These are phyloP conservation scores for Carex sylvatica DNA, from an alignment of 202 grass and related monocot genomes.

Conservation along the genomic window DNA sequence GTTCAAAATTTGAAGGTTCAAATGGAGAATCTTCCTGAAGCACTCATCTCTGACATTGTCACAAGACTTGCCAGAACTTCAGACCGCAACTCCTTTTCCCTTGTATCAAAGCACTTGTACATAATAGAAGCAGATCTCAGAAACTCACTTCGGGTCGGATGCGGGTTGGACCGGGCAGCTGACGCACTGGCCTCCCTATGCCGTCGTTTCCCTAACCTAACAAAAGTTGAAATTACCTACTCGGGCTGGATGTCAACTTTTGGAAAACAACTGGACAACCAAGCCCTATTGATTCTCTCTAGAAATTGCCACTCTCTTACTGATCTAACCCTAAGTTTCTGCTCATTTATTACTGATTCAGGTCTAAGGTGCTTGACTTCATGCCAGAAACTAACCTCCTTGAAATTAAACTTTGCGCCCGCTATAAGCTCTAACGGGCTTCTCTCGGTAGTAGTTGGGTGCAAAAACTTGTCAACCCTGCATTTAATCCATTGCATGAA, in stretches of 20 bases:
- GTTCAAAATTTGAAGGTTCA: neutral
- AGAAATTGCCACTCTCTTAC: slow-evolving; percentile 36
- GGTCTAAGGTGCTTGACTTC: slow-evolving; percentile 40
- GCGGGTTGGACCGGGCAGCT: slow-evolving; percentile 37
- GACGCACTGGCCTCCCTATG: slow-evolving; percentile 42
- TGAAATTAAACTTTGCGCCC: slow-evolving; percentile 41
- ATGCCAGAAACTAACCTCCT: slow-evolving; percentile 43
- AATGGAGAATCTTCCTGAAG: slow-evolving; percentile 56
- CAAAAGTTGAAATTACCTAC: slow-evolving; percentile 63
- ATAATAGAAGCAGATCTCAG: slow-evolving; percentile 37
- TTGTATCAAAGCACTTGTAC: slow-evolving; percentile 47
- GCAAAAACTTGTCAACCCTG: slow-evolving; percentile 51
- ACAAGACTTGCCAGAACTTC: slow-evolving; percentile 41
- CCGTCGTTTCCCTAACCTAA: slow-evolving; percentile 45
- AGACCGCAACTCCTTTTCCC: slow-evolving; percentile 58
- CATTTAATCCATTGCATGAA: slow-evolving; percentile 53
- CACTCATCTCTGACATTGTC: slow-evolving; percentile 47
- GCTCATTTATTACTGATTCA: slow-evolving; percentile 39
- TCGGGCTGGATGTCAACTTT: slow-evolving; percentile 39
- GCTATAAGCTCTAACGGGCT: slow-evolving; percentile 46
- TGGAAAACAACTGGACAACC: slow-evolving; percentile 47
- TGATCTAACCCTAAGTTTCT: slow-evolving; percentile 59
- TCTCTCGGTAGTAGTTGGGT: slow-evolving; percentile 46
- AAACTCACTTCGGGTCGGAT: slow-evolving; percentile 39
- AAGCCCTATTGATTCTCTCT: slow-evolving; percentile 41